Evolutionary conservation across 73 alveolate genomes (phyloP).

Genomic region (Durusdinium trenchii): DNA sequence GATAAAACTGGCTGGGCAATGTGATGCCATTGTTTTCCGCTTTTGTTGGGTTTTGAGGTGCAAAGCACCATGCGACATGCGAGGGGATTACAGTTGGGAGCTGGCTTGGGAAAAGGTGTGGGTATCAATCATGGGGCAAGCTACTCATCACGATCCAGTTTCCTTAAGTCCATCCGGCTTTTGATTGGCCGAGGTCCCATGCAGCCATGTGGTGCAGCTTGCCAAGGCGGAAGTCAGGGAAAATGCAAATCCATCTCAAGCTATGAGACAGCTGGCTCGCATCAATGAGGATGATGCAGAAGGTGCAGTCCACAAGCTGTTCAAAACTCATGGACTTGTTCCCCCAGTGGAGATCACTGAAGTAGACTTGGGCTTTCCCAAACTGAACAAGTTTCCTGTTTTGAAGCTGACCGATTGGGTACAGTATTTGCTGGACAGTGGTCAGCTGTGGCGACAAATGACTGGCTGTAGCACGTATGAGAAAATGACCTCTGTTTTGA

Average conservation of each 20-base stretch:
- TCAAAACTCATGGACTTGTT: background rate
- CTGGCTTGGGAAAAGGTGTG: too few species aligned
- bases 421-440: background rate
- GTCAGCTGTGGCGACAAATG: background rate
- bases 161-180: background rate
- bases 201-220: background rate
- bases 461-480: background rate
- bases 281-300: background rate
- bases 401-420: background rate
- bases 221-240: constrained; percentile 38
- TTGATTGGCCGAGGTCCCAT: background rate
- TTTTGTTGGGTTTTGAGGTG: too few species aligned
- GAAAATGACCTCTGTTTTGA: background rate
- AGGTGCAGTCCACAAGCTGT: background rate
- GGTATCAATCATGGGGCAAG: too few species aligned
- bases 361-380: background rate
- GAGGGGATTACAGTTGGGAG: too few species aligned
- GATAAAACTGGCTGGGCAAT: background rate
- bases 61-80: too few species aligned
- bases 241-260: background rate
- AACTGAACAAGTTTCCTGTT: background rate
- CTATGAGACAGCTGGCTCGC: background rate
- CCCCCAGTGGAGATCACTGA: background rate
- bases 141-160: too few species aligned
- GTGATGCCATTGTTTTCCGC: too few species aligned